phyloP scores from a whole-genome alignment of 495 filamentous ascomycete genomes.

The Aspergillus egyptiacus region DNA sequence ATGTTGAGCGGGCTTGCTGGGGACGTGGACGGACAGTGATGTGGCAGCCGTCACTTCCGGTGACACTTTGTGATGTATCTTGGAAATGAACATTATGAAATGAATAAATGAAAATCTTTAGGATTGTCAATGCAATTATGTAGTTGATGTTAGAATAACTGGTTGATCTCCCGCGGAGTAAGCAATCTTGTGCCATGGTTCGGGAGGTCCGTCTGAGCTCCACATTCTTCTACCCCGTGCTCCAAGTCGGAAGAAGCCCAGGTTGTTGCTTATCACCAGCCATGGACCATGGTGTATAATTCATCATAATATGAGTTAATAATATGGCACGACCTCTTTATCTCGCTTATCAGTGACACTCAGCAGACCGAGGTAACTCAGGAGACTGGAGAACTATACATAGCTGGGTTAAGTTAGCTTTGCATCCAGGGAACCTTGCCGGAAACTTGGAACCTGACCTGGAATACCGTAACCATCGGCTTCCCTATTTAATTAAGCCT shows the following conservation, averaged over 20 bases:
- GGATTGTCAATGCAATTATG: neutral
- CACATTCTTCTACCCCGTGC: too few relatives aligned
- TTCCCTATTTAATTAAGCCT: too few relatives aligned
- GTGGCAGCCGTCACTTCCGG: conserved; percentile 40
- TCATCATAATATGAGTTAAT: neutral
- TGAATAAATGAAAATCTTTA: conserved; percentile 11
- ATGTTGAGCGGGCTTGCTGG: conserved; percentile 4
- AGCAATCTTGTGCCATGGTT: neutral
- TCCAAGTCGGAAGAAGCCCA: neutral
- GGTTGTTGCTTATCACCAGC: neutral
- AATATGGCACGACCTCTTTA: conserved; percentile 1
- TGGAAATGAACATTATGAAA: conserved; percentile 18
- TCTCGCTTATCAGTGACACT: neutral
- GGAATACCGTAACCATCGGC: too few relatives aligned
- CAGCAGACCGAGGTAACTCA: neutral
- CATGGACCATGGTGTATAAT: neutral
- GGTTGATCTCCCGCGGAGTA: neutral
- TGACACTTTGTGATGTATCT: conserved; percentile 22
- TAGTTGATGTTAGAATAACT: neutral
- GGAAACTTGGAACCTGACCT: too few relatives aligned
- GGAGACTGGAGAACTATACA: conserved; percentile 4
- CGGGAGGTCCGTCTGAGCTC: neutral
- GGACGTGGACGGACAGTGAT: conserved; percentile 11
- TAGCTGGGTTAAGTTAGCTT: too few relatives aligned
- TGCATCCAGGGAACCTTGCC: too few relatives aligned